These are phyloP conservation scores for Saccharomycopsis crataegensis DNA, from an alignment of 1,139 yeast genomes.

Conservation along the genomic window DNA sequence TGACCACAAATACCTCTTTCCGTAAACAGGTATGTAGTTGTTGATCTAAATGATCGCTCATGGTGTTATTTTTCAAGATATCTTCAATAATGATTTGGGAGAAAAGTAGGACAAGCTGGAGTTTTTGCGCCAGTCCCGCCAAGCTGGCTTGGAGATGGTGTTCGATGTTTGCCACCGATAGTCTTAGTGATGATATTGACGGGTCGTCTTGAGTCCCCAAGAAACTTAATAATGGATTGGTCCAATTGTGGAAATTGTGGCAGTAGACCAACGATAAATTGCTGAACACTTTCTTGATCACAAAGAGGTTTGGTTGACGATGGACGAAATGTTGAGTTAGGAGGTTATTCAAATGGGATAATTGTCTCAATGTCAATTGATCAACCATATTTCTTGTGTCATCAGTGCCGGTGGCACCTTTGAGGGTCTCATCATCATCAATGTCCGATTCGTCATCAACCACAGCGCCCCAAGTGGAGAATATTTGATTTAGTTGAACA, in stretches of 20 bases:
- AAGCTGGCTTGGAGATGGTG: background rate
- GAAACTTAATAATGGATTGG: slow-evolving; percentile 33
- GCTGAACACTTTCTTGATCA: slow-evolving; percentile 42
- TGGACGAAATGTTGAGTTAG: slow-evolving; percentile 8
- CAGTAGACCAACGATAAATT: slow-evolving; percentile 43
- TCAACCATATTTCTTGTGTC: slow-evolving; percentile 16
- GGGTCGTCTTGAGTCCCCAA: slow-evolving; percentile 12
- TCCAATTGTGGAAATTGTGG: slow-evolving; percentile 27
- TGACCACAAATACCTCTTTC: slow-evolving; percentile 26
- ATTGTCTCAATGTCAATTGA: slow-evolving; percentile 16
- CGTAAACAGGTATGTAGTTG: slow-evolving; percentile 31
- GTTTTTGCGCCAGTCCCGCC: slow-evolving; percentile 8
- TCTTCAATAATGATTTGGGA: slow-evolving; percentile 54
- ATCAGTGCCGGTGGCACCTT: slow-evolving; percentile 11
- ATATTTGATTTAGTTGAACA: slow-evolving; percentile 38
- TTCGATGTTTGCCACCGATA: slow-evolving; percentile 17
- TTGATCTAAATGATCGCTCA: slow-evolving; percentile 25
- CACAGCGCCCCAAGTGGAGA: slow-evolving; percentile 12
- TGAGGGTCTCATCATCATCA: slow-evolving; percentile 14
- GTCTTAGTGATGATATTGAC: background rate
- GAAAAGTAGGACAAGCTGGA: slow-evolving; percentile 30
- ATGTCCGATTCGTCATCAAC: slow-evolving; percentile 21
- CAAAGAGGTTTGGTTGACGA: slow-evolving; percentile 25
- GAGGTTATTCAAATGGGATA: slow-evolving; percentile 23
- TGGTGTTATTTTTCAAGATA: slow-evolving; percentile 29